Evolutionary conservation across 2,329 filamentous ascomycete genomes (phyloP).

Genomic region (Fusarium acutatum): DNA sequence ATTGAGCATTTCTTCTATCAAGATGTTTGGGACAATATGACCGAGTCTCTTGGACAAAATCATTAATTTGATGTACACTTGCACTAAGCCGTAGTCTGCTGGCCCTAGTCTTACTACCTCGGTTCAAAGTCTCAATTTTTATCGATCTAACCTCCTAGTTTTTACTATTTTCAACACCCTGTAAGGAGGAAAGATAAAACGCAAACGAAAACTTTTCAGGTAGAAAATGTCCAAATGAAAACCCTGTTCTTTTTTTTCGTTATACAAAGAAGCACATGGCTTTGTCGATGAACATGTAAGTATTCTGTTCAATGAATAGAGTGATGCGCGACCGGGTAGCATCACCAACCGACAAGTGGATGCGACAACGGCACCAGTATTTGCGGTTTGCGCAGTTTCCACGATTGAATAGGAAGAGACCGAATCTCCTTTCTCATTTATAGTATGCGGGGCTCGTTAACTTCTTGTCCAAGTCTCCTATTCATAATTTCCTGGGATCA

Average conservation of each 20-base stretch:
- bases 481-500: fast-evolving
- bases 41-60: fast-evolving
- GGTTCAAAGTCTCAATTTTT: no score
- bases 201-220: no score
- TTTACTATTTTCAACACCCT: no score
- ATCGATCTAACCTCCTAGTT: no score
- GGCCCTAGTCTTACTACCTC: no score
- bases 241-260: no score
- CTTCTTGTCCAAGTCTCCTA: fast-evolving
- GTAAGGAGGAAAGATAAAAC: no score
- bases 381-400: fast-evolving
- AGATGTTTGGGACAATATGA: fast-evolving
- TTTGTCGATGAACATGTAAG: fast-evolving
- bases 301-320: no score
- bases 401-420: fast-evolving
- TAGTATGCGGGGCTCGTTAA: fast-evolving
- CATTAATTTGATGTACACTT: fast-evolving
- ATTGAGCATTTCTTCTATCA: not conserved
- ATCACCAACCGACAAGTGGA: fast-evolving
- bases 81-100: fast-evolving
- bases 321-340: not conserved
- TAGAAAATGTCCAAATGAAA: no score
- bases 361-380: not conserved
- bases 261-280: fast-evolving
- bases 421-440: fast-evolving